These are phyloP conservation scores for Cytauxzoon felis DNA, from an alignment of 169 alveolate genomes.

Conservation along the genomic window DNA sequence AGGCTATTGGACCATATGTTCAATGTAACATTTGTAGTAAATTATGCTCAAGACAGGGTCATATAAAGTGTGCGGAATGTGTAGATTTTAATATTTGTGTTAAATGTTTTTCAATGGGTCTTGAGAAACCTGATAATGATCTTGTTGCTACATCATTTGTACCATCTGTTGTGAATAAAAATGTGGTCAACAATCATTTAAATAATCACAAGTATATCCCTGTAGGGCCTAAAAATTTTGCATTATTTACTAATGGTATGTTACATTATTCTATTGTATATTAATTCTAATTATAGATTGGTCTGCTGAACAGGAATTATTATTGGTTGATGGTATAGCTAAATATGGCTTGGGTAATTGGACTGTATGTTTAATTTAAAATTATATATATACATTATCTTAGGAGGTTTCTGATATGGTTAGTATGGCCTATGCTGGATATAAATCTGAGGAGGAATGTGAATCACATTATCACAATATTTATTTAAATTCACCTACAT, in stretches of 20 bases:
- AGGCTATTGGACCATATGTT: slow-evolving; percentile 66
- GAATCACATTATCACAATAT: slow-evolving; percentile 74
- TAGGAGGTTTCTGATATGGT: slow-evolving; percentile 70
- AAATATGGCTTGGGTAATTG: slow-evolving; percentile 89
- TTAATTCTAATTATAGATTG: slow-evolving; percentile 63
- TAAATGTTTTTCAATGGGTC: slow-evolving; percentile 83
- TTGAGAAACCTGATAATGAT: slow-evolving; percentile 69
- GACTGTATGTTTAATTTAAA: slow-evolving; percentile 50
- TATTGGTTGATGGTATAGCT: slow-evolving; percentile 84
- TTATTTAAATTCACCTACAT: slow-evolving; percentile 74
- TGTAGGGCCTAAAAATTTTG: slow-evolving; percentile 82
- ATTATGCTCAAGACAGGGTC: slow-evolving; percentile 70
- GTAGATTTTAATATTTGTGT: slow-evolving; percentile 81
- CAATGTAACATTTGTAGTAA: slow-evolving; percentile 75
- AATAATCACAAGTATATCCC: slow-evolving; percentile 83
- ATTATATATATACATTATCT: background rate
- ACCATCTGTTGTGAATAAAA: slow-evolving; percentile 12
- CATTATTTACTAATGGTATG: slow-evolving; percentile 66
- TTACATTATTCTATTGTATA: background rate
- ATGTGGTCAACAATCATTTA: slow-evolving; percentile 61
- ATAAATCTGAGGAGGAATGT: slow-evolving; percentile 76
- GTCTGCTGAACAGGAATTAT: slow-evolving; percentile 89
- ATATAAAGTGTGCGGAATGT: slow-evolving; percentile 88
- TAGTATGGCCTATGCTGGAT: slow-evolving; percentile 61
- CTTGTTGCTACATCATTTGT: slow-evolving; percentile 45